Conservation (phyloP, 306 rosid species). For the Vigna trinervia region DNA sequence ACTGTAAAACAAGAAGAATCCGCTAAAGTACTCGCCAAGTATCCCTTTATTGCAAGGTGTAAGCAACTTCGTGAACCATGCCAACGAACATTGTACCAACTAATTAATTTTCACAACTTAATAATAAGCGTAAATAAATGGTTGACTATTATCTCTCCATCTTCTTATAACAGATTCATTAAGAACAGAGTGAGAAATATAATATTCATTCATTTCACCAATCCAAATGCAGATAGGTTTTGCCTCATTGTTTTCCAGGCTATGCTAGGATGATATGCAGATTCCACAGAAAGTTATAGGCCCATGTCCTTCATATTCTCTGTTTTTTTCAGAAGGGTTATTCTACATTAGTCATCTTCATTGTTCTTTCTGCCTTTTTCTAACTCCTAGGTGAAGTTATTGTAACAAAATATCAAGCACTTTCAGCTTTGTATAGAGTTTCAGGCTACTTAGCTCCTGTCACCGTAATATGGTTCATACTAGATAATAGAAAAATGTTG, state of each 20-base stretch:
- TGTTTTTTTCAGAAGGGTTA: constrained; percentile 18
- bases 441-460: constrained; percentile 1
- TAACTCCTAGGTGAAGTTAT: constrained; percentile 17
- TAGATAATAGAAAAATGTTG: background rate
- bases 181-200: background rate
- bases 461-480: background rate
- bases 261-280: constrained; percentile 15
- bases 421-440: background rate
- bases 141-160: background rate
- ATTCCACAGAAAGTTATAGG: constrained; percentile 18
- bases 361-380: constrained; percentile 24
- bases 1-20: constrained; percentile 23
- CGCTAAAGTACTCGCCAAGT: constrained; percentile 25
- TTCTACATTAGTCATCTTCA: constrained; percentile 6
- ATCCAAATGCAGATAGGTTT: constrained; percentile 28
- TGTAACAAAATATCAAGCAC: background rate
- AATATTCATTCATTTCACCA: background rate
- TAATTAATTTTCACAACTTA: constrained; percentile 7
- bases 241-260: background rate
- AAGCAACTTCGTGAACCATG: constrained; percentile 37
- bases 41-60: constrained; percentile 13
- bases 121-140: background rate
- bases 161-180: background rate
- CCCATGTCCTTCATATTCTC: constrained; percentile 37
- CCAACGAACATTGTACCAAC: constrained; percentile 21